These are phyloP conservation scores for Yamadazyma tumulicola DNA, from an alignment of 805 yeast species.

Conservation along the genomic window DNA sequence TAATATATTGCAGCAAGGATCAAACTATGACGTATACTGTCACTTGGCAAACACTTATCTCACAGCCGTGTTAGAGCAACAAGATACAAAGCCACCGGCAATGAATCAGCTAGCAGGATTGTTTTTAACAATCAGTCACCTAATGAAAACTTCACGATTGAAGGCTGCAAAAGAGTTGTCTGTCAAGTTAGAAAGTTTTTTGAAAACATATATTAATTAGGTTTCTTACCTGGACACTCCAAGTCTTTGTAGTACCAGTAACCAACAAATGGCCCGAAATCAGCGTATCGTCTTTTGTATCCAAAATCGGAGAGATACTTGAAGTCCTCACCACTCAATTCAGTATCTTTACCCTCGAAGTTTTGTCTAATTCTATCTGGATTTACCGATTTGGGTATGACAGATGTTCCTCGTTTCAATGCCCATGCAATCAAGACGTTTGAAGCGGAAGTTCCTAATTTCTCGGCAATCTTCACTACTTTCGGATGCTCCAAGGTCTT, in stretches of 20 bases:
- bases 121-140: background rate
- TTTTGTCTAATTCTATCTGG: too few relatives aligned
- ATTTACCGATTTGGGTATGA: too few relatives aligned
- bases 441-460: too few relatives aligned
- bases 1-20: too few relatives aligned
- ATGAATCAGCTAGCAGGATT: background rate
- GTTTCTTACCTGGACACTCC: slow-evolving; percentile 28
- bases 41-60: too few relatives aligned
- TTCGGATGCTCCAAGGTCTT: slow-evolving; percentile 42
- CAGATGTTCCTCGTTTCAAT: too few relatives aligned
- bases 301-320: slow-evolving; percentile 14
- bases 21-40: too few relatives aligned
- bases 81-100: too few relatives aligned
- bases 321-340: slow-evolving; percentile 33
- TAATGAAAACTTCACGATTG: background rate
- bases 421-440: too few relatives aligned
- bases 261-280: slow-evolving; percentile 28
- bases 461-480: too few relatives aligned
- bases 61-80: too few relatives aligned
- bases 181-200: background rate
- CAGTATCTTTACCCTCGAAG: slow-evolving; percentile 21
- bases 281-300: slow-evolving; percentile 24
- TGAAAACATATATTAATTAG: slow-evolving; percentile 6
- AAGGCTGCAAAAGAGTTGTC: background rate
- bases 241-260: slow-evolving; percentile 28